A percentile compares a stretch with the other conserved stretches of the same genome.
phyloP scores from a whole-genome alignment of 768 basidiomycete species.

The Tulasnella sp. region DNA sequence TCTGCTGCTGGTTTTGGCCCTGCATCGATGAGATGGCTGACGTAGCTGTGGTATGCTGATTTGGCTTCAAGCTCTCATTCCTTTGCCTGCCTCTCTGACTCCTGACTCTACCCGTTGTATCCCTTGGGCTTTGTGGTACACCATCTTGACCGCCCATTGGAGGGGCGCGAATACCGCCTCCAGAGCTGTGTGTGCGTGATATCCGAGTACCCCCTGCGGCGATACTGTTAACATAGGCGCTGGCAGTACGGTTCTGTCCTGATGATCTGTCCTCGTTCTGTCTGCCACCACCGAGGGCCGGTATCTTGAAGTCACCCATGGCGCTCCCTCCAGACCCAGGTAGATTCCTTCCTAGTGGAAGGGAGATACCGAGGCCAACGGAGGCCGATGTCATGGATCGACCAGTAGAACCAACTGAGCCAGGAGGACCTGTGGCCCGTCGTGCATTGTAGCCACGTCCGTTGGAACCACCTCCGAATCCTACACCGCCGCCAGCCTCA shows the following conservation, averaged over 20 bases:
- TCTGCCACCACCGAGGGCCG: slow-evolving; percentile 16
- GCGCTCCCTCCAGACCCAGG: slow-evolving; percentile 35
- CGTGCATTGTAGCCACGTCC: not conserved
- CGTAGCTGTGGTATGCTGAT: slow-evolving; percentile 24
- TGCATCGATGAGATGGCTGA: slow-evolving; percentile 15
- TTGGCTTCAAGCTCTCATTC: slow-evolving; percentile 41
- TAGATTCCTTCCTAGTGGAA: slow-evolving; percentile 16
- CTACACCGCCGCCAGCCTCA: slow-evolving; percentile 39
- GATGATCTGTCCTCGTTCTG: slow-evolving; percentile 17
- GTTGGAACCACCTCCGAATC: slow-evolving; percentile 36
- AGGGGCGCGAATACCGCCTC: slow-evolving; percentile 21
- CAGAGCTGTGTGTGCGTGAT: slow-evolving; percentile 48
- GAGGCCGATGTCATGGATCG: slow-evolving; percentile 32
- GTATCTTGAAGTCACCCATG: slow-evolving; percentile 25
- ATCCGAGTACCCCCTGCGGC: slow-evolving; percentile 29
- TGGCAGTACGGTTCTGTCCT: slow-evolving; percentile 26
- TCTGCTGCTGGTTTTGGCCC: not conserved
- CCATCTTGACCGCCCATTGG: slow-evolving; percentile 31
- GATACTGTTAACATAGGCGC: slow-evolving; percentile 21
- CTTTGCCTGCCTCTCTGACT: slow-evolving; percentile 80
- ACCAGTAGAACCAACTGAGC: slow-evolving; percentile 41
- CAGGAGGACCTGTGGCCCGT: slow-evolving; percentile 2
- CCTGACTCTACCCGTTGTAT: slow-evolving; percentile 46
- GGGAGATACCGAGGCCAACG: slow-evolving; percentile 33
- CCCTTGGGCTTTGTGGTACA: slow-evolving; percentile 33